These are phyloP conservation scores for Cercospora canescens DNA, from an alignment of 2,329 filamentous ascomycete species.

Conservation along the genomic window DNA sequence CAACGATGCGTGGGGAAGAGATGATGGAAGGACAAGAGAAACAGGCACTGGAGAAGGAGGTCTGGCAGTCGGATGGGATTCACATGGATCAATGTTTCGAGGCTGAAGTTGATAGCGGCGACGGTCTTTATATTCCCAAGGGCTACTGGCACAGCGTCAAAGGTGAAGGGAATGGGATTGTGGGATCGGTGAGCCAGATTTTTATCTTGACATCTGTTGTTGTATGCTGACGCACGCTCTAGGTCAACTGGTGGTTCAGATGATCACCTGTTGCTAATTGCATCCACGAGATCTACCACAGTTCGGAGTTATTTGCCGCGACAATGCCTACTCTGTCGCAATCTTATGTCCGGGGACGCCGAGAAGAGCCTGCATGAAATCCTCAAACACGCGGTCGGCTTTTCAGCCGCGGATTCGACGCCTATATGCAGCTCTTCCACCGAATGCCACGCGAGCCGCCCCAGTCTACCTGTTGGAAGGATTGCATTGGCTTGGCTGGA, in stretches of 20 bases:
- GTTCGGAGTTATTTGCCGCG: neutral
- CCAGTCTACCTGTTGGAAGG: neutral
- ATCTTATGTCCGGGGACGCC: neutral
- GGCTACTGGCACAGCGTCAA: constrained; percentile 88
- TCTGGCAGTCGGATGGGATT: constrained; percentile 59
- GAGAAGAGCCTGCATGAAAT: neutral
- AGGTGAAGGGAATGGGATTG: constrained; percentile 60
- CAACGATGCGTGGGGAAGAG: constrained; percentile 70
- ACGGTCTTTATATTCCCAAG: constrained; percentile 75
- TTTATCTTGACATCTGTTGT: neutral
- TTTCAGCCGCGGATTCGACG: neutral
- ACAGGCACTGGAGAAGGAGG: constrained; percentile 61
- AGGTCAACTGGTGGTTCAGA: constrained; percentile 77
- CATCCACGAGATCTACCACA: neutral
- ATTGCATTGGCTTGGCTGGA: neutral
- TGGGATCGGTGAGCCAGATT: constrained; percentile 54
- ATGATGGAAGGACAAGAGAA: constrained; percentile 88
- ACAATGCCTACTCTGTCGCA: neutral
- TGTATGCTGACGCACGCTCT: neutral
- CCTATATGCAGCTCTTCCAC: neutral
- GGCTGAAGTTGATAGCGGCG: constrained; percentile 59
- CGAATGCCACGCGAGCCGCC: neutral
- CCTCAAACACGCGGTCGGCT: neutral
- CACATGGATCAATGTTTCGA: constrained; percentile 25
- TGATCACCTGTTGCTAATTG: constrained; percentile 35